Conservation (phyloP, 1,284 basidiomycete genomes). For the Tremellales sp. region DNA sequence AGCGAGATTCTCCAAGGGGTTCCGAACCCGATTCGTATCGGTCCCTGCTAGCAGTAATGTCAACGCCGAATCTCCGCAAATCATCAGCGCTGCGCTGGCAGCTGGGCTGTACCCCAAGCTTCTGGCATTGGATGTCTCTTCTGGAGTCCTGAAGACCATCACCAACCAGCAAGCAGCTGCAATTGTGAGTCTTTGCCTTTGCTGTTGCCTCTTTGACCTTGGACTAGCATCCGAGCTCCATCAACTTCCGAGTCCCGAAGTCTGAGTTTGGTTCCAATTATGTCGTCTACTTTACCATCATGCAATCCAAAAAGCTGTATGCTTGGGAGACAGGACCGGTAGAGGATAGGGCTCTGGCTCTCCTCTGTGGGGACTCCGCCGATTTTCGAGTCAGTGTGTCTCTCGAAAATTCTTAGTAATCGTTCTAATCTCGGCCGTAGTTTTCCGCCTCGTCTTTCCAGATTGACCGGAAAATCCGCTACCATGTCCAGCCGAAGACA, state of each 20-base stretch:
- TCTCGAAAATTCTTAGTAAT: background rate
- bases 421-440: slow-evolving; percentile 48
- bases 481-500: slow-evolving; percentile 65
- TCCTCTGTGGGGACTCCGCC: slow-evolving; percentile 79
- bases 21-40: slow-evolving; percentile 68
- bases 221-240: slow-evolving; percentile 85
- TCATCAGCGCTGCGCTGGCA: slow-evolving; percentile 78
- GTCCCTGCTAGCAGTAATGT: slow-evolving; percentile 69
- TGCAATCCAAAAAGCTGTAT: slow-evolving; percentile 62
- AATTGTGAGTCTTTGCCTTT: slow-evolving; percentile 30
- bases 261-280: slow-evolving; percentile 70
- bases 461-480: slow-evolving; percentile 82
- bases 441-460: slow-evolving; percentile 66
- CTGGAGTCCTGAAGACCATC: slow-evolving; percentile 68
- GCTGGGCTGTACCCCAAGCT: slow-evolving; percentile 93
- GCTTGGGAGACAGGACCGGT: slow-evolving; percentile 95
- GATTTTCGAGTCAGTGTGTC: slow-evolving; percentile 70
- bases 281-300: slow-evolving; percentile 83
- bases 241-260: slow-evolving; percentile 70
- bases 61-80: slow-evolving; percentile 59
- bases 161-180: slow-evolving; percentile 75
- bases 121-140: slow-evolving; percentile 60
- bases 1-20: slow-evolving; percentile 65
- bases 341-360: slow-evolving; percentile 74
- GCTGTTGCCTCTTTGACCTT: slow-evolving; percentile 14